Evolutionary conservation across 2,329 filamentous ascomycete species (phyloP).

Genomic region (Paracoccidioides brasiliensis): DNA sequence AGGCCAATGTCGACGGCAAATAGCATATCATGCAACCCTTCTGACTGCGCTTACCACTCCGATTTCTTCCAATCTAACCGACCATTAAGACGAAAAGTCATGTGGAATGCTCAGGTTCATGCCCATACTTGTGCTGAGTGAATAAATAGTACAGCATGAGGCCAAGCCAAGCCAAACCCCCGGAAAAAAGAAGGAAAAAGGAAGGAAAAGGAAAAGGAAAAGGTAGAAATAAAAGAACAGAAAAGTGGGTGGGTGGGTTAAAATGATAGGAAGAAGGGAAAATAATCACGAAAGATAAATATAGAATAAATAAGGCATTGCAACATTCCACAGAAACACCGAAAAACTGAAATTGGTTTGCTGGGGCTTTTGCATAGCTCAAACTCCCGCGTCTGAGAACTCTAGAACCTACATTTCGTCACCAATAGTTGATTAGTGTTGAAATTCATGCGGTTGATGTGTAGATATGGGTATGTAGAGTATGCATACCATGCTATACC

Average conservation of each 20-base stretch:
- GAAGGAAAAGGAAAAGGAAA: background rate
- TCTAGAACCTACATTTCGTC: constrained; percentile 7
- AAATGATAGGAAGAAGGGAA: background rate
- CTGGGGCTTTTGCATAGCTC: background rate
- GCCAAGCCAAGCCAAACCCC: background rate
- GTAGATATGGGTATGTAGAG: background rate
- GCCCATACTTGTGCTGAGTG: background rate
- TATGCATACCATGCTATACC: constrained; percentile 62
- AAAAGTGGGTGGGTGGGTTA: background rate
- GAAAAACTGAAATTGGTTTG: background rate
- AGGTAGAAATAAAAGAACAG: constrained; percentile 9
- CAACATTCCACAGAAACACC: background rate
- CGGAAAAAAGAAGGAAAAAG: background rate
- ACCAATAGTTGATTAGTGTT: background rate
- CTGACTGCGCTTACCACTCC: background rate
- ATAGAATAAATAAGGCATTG: background rate
- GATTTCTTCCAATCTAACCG: background rate
- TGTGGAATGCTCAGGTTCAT: background rate
- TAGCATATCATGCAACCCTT: background rate
- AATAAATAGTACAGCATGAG: background rate
- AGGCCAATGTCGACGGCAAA: background rate
- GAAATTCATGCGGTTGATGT: background rate
- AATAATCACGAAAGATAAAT: constrained; percentile 5
- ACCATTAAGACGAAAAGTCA: background rate
- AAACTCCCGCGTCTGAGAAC: constrained; percentile 3